Evolutionary conservation across 2,329 filamentous ascomycete species (phyloP).

Genomic region (Lecanoromycetidae sp.): DNA sequence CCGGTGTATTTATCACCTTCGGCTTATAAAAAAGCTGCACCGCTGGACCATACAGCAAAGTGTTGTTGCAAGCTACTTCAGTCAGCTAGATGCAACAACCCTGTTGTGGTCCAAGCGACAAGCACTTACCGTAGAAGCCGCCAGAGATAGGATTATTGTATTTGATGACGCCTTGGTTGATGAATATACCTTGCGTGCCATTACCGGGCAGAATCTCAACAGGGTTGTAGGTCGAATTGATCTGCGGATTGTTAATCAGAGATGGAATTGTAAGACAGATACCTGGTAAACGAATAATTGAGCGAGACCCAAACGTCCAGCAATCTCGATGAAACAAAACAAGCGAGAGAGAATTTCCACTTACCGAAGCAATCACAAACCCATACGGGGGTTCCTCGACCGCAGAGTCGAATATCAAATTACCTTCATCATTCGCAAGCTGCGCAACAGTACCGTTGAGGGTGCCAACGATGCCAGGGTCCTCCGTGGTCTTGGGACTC

Average conservation of each 20-base stretch:
- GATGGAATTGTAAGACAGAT: no score
- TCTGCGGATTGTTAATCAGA: no score
- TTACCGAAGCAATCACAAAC: neutral
- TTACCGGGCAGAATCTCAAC: conserved; percentile 7
- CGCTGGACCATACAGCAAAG: no score
- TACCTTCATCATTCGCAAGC: neutral
- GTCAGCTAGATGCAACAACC: neutral
- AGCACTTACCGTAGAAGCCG: conserved; percentile 11
- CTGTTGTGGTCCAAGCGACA: no score
- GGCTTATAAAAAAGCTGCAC: conserved; percentile 13
- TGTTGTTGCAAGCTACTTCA: conserved; percentile 9
- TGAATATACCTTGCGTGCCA: no score
- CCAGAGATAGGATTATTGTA: conserved; percentile 7
- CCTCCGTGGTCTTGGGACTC: neutral
- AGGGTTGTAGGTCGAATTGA: conserved; percentile 5
- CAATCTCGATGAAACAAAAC: no score
- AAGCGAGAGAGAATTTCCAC: no score
- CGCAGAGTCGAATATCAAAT: neutral
- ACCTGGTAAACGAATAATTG: no score
- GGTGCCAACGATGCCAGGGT: neutral
- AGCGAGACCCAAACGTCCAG: no score
- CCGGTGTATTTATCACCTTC: conserved; percentile 6
- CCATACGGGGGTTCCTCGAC: neutral
- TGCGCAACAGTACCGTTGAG: conserved; percentile 8
- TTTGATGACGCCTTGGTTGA: conserved; percentile 10